Evolutionary conservation across 352 stramenopile species (phyloP).

Genomic region (Pythium guiyangense): DNA sequence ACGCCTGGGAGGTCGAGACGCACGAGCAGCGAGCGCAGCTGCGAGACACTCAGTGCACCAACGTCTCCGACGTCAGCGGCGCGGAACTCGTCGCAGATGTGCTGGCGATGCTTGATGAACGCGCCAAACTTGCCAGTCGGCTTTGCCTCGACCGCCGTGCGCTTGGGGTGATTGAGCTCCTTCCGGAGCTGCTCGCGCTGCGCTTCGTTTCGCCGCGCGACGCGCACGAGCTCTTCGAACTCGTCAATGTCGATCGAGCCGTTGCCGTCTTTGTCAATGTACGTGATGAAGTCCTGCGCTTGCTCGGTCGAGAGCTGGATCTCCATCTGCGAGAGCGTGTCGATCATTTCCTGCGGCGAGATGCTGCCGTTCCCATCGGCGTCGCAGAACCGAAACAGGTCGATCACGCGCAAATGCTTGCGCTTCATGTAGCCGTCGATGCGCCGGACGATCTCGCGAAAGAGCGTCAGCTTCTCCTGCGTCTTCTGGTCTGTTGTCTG

Average conservation of each 20-base stretch:
- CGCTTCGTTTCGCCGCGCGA: slow-evolving; percentile 60
- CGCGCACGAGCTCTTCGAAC: slow-evolving; percentile 77
- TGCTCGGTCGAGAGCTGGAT: slow-evolving; percentile 70
- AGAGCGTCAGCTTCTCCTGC: slow-evolving; percentile 62
- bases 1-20: slow-evolving; percentile 47
- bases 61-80: slow-evolving; percentile 29
- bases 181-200: slow-evolving; percentile 72
- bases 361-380: slow-evolving; percentile 76
- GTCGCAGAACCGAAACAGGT: slow-evolving; percentile 85
- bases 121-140: slow-evolving; percentile 27
- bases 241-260: slow-evolving; percentile 83
- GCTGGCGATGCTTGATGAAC: slow-evolving; percentile 46
- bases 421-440: slow-evolving; percentile 85
- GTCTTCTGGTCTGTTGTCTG: slow-evolving; percentile 63
- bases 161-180: slow-evolving; percentile 47
- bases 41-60: slow-evolving; percentile 28
- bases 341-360: slow-evolving; percentile 75
- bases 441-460: slow-evolving; percentile 70
- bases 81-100: slow-evolving; percentile 69
- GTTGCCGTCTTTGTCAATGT: slow-evolving; percentile 83
- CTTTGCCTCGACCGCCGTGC: slow-evolving; percentile 24
- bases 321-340: slow-evolving; percentile 81
- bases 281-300: slow-evolving; percentile 60
- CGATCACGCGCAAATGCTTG: slow-evolving; percentile 79
- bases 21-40: slow-evolving; percentile 42